Percentiles rank a stretch among this genome's conserved stretches.
Evolutionary conservation across 1,284 basidiomycete genomes (phyloP).

Genomic region (Vanrija sp.): DNA sequence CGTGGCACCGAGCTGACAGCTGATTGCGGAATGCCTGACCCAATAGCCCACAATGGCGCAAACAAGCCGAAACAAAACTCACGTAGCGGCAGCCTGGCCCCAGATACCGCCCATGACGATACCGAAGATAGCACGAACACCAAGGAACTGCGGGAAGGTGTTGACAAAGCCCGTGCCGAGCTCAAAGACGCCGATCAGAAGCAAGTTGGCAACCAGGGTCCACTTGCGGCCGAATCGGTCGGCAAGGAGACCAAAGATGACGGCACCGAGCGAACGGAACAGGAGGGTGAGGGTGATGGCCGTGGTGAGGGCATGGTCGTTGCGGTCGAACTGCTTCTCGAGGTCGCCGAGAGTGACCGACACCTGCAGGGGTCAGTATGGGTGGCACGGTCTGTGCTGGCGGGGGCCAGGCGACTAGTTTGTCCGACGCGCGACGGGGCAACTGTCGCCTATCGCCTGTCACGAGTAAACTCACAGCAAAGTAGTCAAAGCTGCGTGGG

Average conservation of each 20-base stretch:
- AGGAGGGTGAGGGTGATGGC: constrained; percentile 90
- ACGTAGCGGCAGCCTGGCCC: constrained; percentile 45
- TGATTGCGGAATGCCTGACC: too few species aligned
- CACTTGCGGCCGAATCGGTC: constrained; percentile 81
- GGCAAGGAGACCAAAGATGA: constrained; percentile 70
- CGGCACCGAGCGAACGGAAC: constrained; percentile 82
- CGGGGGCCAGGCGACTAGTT: too few species aligned
- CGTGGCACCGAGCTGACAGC: too few species aligned
- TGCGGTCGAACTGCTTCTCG: constrained; percentile 32
- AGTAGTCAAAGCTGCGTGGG: background rate
- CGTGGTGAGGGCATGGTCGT: constrained; percentile 50
- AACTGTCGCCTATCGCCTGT: too few species aligned
- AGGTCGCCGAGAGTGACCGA: background rate
- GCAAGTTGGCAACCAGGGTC: constrained; percentile 74
- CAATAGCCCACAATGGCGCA: too few species aligned
- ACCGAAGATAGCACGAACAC: constrained; percentile 64
- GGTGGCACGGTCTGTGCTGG: too few species aligned
- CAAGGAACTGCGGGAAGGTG: constrained; percentile 53
- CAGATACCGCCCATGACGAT: constrained; percentile 71
- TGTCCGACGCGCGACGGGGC: too few species aligned
- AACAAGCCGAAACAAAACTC: background rate
- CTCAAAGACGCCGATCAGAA: constrained; percentile 69
- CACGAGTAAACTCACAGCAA: background rate
- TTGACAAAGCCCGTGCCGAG: constrained; percentile 60
- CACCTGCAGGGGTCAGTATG: constrained; percentile 1